These are phyloP conservation scores for Lachnellula occidentalis DNA, from an alignment of 2,329 filamentous ascomycete genomes.

Conservation along the genomic window DNA sequence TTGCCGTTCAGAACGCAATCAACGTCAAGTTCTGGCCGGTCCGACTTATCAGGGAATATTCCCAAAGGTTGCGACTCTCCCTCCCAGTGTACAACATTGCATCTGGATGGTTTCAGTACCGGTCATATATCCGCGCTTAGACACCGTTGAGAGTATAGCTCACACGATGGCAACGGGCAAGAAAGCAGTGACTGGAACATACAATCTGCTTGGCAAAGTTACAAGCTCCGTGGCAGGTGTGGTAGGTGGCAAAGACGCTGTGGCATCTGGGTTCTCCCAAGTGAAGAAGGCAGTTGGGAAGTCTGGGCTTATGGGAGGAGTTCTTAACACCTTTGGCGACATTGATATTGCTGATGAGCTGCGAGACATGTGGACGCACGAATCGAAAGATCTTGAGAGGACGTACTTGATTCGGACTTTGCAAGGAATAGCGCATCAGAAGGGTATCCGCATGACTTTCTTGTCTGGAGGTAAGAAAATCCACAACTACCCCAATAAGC, in stretches of 20 bases:
- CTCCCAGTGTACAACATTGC: constrained; percentile 91
- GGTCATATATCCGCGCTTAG: constrained; percentile 82
- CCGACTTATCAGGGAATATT: constrained; percentile 97
- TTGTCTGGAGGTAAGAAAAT: constrained; percentile 67
- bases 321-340: constrained; percentile 93
- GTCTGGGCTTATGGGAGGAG: constrained; percentile 88
- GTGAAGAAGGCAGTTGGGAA: constrained; percentile 98
- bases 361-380: constrained; percentile 96
- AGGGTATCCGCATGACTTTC: constrained; percentile 95
- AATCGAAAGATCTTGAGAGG: constrained; percentile 92
- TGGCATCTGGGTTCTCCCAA: constrained; percentile 85
- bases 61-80: constrained; percentile 86
- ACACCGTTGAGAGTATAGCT: constrained; percentile 85
- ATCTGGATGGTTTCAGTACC: constrained; percentile 95
- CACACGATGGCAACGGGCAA: constrained; percentile 92
- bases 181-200: constrained; percentile 92
- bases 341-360: constrained; percentile 92
- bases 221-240: constrained; percentile 93
- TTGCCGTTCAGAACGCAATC: constrained; percentile 85
- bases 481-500: not conserved
- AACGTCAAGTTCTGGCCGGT: constrained; percentile 87
- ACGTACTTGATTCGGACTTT: constrained; percentile 95
- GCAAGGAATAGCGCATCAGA: constrained; percentile 91
- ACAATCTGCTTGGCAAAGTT: constrained; percentile 92
- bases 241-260: constrained; percentile 88